phyloP scores from a whole-genome alignment of 2,329 filamentous ascomycete genomes.

The Arthrobotrys iridis region DNA sequence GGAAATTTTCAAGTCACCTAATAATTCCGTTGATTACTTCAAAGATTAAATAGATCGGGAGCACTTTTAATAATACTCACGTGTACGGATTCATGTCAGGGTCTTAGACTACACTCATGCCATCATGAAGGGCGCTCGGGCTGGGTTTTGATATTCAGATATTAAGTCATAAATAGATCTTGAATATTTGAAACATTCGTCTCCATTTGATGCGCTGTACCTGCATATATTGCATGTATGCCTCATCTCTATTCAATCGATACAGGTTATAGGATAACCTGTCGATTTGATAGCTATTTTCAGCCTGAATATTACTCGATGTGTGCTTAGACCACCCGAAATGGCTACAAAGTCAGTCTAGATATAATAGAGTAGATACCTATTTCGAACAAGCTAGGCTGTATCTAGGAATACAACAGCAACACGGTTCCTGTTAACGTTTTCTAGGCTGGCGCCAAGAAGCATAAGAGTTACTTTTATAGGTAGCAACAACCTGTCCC shows the following conservation, averaged over 20 bases:
- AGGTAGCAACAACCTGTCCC: neutral
- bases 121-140: no score
- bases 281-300: neutral
- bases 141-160: slow-evolving; percentile 1
- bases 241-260: neutral
- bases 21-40: no score
- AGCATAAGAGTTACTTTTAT: neutral
- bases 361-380: neutral
- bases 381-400: neutral
- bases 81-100: no score
- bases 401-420: slow-evolving; percentile 2
- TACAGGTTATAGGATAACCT: neutral
- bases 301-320: neutral
- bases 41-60: no score
- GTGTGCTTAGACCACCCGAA: no score
- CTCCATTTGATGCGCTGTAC: slow-evolving; percentile 6
- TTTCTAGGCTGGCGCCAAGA: neutral
- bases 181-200: slow-evolving; percentile 26
- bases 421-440: neutral
- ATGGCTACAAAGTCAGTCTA: neutral
- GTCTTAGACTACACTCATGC: no score
- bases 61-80: no score
- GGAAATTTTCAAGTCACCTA: no score
- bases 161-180: neutral
- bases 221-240: slow-evolving; percentile 11